Evolutionary conservation across 2,329 filamentous ascomycete species (phyloP), one percentile per base, ranked within the genome.

Genomic region (Fusarium sp.): DNA sequence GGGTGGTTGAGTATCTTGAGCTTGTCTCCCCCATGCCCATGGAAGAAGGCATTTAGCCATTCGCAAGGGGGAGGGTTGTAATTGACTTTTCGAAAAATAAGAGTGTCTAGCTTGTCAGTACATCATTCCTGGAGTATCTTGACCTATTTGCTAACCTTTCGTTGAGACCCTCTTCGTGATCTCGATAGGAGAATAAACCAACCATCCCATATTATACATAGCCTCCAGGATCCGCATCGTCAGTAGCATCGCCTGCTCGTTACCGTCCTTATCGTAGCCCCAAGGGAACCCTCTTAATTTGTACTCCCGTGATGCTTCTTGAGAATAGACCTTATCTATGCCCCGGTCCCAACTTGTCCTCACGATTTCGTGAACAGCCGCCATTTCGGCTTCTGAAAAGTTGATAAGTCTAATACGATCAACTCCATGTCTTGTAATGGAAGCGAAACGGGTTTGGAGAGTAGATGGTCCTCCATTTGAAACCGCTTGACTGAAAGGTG

Each of bases 21-120:
- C 20, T 73, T 72, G n/a, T 73, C 65, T 9, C 44, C 54, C 2
- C 33, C 17, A 2, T 73, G 66, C 2, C 33, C 17, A 2, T 73
- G 66, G 5, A 72, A 72, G 2, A 61, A 73, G 2, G 73, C 38
- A 10, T 26, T 54, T 10, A 70, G 40, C 70, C 70, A 73, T 17
- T 64, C 54, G 32, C 35, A 67, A 0, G 57, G 38, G 0, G 57
- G 62, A 0, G 44, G 54, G 2, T 4, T 11, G 0, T 40, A 15
- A 0, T 41, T 42, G 3, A n/a, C 42, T 41, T 57, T 70, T 2
- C 70, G 66, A 3, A 72, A 67, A 0, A 73, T 37, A 1, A 72
- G 61, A 2, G 49, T 42, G 26, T 72, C 70, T 72, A 11, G 0
- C 0, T 1, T 3, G 11, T 40, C 20, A 69, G 40, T 12, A 26